phyloP scores from a whole-genome alignment of 2,329 filamentous ascomycete genomes.

The Cordyceps javanica region DNA sequence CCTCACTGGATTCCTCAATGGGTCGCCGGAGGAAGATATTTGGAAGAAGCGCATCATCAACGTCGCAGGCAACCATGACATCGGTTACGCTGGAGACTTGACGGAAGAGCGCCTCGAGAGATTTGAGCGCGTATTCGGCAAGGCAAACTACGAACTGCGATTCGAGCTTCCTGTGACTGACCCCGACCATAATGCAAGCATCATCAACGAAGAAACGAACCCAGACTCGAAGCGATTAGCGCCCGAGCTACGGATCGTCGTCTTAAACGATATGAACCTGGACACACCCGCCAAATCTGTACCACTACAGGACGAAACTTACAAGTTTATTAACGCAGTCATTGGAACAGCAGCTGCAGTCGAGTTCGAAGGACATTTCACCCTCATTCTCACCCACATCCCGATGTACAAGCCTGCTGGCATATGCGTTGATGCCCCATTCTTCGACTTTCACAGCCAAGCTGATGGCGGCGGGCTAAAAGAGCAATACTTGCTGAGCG shows the following conservation, averaged over 20 bases:
- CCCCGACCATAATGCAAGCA: constrained; percentile 31
- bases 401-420: constrained; percentile 80
- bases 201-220: constrained; percentile 37
- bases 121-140: constrained; percentile 82
- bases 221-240: constrained; percentile 40
- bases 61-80: constrained; percentile 90
- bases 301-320: constrained; percentile 68
- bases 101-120: constrained; percentile 66
- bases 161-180: constrained; percentile 53
- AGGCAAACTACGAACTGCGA: constrained; percentile 81
- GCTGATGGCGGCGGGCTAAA: constrained; percentile 65
- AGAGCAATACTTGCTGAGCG: constrained; percentile 87
- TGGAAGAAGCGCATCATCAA: constrained; percentile 83
- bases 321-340: constrained; percentile 66
- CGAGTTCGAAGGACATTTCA: constrained; percentile 60
- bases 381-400: constrained; percentile 84
- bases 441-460: constrained; percentile 68
- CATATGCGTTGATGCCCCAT: constrained; percentile 76
- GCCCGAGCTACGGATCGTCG: constrained; percentile 73
- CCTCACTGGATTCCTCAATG: constrained; percentile 43
- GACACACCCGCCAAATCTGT: constrained; percentile 69
- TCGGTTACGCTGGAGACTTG: constrained; percentile 92
- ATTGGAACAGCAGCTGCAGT: constrained; percentile 59
- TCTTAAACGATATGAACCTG: constrained; percentile 90
- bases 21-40: constrained; percentile 34